A percentile compares a stretch with the other conserved stretches of the same genome.
Evolutionary conservation across 1,284 basidiomycete genomes (phyloP).

Genomic region (Cryptococcus sp.): DNA sequence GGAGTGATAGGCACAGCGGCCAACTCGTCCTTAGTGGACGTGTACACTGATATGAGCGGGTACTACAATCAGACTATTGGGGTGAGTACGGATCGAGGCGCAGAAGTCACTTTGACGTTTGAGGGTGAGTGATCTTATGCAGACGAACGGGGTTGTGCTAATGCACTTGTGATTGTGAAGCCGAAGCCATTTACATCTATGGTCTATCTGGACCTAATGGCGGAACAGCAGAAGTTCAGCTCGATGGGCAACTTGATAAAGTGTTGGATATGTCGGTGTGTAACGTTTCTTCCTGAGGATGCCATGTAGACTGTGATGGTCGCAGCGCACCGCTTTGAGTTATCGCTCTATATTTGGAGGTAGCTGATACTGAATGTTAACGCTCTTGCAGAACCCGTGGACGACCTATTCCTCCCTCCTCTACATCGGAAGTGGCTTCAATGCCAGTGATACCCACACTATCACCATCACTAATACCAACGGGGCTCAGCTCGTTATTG

Average conservation of each 20-base stretch:
- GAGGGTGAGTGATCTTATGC: constrained; percentile 7
- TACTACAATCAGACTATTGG: constrained; percentile 21
- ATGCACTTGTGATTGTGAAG: neutral
- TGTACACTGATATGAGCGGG: no score
- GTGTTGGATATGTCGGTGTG: constrained; percentile 24
- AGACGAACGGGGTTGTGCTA: neutral
- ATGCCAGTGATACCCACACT: constrained; percentile 21
- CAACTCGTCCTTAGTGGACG: neutral
- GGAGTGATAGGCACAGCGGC: no score
- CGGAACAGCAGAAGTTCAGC: constrained; percentile 19
- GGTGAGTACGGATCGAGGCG: constrained; percentile 9
- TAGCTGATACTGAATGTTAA: neutral
- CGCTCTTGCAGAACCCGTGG: constrained; percentile 25
- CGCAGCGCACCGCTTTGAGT: neutral
- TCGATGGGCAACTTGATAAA: constrained; percentile 25
- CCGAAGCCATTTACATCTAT: constrained; percentile 29
- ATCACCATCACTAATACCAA: constrained; percentile 25
- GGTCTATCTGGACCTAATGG: constrained; percentile 23
- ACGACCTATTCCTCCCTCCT: constrained; percentile 31
- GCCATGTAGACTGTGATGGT: neutral
- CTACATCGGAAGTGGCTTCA: constrained; percentile 28
- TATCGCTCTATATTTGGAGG: neutral
- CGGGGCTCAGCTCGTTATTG: constrained; percentile 28
- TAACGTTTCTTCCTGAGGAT: neutral
- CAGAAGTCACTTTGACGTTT: constrained; percentile 12